A percentile compares a stretch with the other conserved stretches of the same genome.
phyloP scores from a whole-genome alignment of 768 basidiomycete species.

The Porphyrellus cyaneotinctus region DNA sequence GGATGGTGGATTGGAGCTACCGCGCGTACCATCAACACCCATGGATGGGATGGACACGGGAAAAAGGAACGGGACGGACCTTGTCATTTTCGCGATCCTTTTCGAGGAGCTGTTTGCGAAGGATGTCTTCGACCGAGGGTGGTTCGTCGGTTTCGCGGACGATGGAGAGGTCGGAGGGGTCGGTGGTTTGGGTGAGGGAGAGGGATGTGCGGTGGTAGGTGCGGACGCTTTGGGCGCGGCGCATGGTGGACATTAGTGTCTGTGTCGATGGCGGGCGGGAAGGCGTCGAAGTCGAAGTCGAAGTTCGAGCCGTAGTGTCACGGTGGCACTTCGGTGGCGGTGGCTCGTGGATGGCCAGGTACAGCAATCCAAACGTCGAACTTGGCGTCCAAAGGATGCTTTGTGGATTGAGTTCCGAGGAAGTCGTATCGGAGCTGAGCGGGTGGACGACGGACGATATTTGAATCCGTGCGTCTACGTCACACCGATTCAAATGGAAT shows the following conservation, averaged over 20 bases:
- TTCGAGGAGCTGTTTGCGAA: conserved; percentile 61
- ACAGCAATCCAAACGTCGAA: too few species aligned
- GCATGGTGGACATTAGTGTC: conserved; percentile 33
- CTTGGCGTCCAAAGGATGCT: too few species aligned
- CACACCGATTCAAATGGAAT: neutral
- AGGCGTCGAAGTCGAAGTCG: too few species aligned
- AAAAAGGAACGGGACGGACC: conserved; percentile 31
- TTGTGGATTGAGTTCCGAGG: neutral
- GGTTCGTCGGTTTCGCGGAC: conserved; percentile 58
- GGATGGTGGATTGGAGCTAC: conserved; percentile 63
- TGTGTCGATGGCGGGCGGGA: too few species aligned
- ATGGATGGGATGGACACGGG: too few species aligned
- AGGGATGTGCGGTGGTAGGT: conserved; percentile 52
- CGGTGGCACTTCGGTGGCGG: too few species aligned
- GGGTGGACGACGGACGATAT: neutral
- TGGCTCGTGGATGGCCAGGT: too few species aligned
- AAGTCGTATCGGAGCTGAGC: neutral
- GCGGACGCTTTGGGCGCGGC: conserved; percentile 61
- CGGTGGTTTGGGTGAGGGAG: conserved; percentile 15
- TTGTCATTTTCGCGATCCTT: conserved; percentile 70
- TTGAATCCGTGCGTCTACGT: neutral
- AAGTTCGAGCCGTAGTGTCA: too few species aligned
- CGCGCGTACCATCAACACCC: too few species aligned
- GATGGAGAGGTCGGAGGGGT: conserved; percentile 54
- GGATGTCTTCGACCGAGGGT: conserved; percentile 45